phyloP scores from a whole-genome alignment of 352 stramenopile genomes.

The Phytophthora rubi region DNA sequence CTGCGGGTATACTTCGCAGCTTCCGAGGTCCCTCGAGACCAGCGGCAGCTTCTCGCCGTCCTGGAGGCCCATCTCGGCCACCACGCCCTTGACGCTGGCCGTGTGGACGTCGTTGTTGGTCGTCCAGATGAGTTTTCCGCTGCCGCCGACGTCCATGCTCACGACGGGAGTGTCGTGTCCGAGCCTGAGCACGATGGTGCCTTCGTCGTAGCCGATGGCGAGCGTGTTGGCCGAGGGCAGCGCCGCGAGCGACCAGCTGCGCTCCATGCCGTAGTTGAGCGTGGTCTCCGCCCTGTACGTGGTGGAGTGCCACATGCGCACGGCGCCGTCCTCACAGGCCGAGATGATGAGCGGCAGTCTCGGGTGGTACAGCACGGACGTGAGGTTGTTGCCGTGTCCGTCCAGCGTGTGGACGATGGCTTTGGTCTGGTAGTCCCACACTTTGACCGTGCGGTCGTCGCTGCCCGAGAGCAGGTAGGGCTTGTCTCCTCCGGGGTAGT shows the following conservation, averaged over 20 bases:
- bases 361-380: conserved; percentile 98
- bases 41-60: conserved; percentile 91
- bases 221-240: conserved; percentile 90
- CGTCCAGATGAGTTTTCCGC: conserved; percentile 98
- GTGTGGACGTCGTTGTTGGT: conserved; percentile 99
- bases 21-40: conserved; percentile 93
- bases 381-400: conserved; percentile 99
- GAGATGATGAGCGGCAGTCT: conserved; percentile 98
- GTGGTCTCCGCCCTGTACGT: conserved; percentile 98
- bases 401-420: conserved; percentile 99
- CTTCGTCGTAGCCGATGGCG: conserved; percentile 95
- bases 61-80: conserved; percentile 74
- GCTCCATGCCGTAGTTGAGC: conserved; percentile 99
- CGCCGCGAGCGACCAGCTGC: conserved; percentile 95
- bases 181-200: conserved; percentile 96
- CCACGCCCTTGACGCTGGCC: conserved; percentile 90
- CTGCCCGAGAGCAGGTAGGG: conserved; percentile 98
- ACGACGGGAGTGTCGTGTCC: conserved; percentile 98
- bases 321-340: conserved; percentile 96
- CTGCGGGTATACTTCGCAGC: conserved; percentile 98
- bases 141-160: conserved; percentile 94
- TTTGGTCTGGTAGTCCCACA: conserved; percentile 99
- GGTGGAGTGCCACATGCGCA: conserved; percentile 93
- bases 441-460: conserved; percentile 97
- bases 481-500: conserved; percentile 98